A percentile compares a stretch with the other conserved stretches of the same genome.
Evolutionary conservation across 441 rosid species (phyloP).

Genomic region (Jatropha podagrica): DNA sequence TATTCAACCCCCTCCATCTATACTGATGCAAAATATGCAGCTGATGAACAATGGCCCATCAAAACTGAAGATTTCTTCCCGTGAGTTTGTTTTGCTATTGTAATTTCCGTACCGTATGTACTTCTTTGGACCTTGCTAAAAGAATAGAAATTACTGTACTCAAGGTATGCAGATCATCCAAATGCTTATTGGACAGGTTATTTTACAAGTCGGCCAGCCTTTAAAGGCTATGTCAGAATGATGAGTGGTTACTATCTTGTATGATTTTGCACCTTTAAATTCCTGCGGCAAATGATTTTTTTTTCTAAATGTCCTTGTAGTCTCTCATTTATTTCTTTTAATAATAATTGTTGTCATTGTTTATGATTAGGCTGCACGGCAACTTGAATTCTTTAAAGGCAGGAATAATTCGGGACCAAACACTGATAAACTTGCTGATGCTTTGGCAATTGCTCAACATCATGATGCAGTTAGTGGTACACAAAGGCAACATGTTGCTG

Average conservation of each 20-base stretch:
- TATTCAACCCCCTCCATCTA: conserved; percentile 97
- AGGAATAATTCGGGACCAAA: conserved; percentile 57
- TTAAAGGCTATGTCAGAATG: conserved; percentile 80
- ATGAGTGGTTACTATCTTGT: conserved; percentile 93
- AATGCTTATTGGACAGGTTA: conserved; percentile 98
- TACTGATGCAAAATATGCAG: conserved; percentile 83
- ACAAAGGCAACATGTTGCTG: conserved; percentile 83
- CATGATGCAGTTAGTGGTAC: conserved; percentile 98
- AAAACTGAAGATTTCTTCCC: conserved; percentile 91
- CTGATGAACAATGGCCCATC: conserved; percentile 75
- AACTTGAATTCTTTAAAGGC: conserved; percentile 82
- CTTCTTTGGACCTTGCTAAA: conserved; percentile 16
- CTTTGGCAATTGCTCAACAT: conserved; percentile 90
- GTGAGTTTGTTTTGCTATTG: conserved; percentile 49
- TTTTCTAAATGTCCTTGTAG: conserved; percentile 1
- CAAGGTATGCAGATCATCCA: conserved; percentile 86
- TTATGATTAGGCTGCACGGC: conserved; percentile 73
- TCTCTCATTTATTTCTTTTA: conserved; percentile 19
- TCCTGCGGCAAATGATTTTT: background rate
- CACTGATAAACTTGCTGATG: conserved; percentile 80
- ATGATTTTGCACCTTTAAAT: conserved; percentile 22
- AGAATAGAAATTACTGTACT: conserved; percentile 23
- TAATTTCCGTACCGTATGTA: background rate
- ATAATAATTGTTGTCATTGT: conserved; percentile 16
- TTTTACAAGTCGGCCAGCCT: conserved; percentile 85